phyloP scores from a whole-genome alignment of 2,329 filamentous ascomycete species.

The Coniochaeta sp. region DNA sequence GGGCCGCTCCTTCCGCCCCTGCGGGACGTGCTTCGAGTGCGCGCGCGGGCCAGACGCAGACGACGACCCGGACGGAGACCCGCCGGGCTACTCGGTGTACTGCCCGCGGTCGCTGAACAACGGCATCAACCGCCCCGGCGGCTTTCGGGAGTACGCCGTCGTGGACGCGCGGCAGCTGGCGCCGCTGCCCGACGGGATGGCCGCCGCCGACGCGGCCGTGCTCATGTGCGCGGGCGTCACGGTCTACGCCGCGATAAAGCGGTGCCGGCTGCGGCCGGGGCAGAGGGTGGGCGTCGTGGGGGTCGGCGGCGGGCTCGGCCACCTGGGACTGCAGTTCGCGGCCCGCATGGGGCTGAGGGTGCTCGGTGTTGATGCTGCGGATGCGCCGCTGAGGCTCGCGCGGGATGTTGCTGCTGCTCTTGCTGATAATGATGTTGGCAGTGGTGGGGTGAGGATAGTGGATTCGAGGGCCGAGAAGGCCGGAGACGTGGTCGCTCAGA shows the following conservation, averaged over 20 bases:
- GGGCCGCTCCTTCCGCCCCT: constrained; percentile 31
- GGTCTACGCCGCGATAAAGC: constrained; percentile 30
- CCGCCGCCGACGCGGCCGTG: constrained; percentile 27
- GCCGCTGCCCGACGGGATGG: constrained; percentile 21
- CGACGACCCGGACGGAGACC: constrained; percentile 22
- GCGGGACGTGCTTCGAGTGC: constrained; percentile 33
- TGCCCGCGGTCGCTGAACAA: constrained; percentile 20
- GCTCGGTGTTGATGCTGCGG: constrained; percentile 28
- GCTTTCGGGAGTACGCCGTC: constrained; percentile 33
- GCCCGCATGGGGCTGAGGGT: constrained; percentile 22
- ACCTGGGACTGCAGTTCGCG: constrained; percentile 20
- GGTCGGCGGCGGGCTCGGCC: constrained; percentile 22
- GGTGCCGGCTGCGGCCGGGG: constrained; percentile 20
- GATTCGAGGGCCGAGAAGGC: constrained; percentile 25
- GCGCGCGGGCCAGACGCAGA: constrained; percentile 6
- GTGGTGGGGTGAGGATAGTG: constrained; percentile 22
- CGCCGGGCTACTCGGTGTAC: constrained; percentile 29
- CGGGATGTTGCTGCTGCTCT: constrained; percentile 11
- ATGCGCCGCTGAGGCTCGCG: constrained; percentile 24
- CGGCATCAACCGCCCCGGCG: constrained; percentile 21
- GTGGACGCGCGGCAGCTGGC: constrained; percentile 30
- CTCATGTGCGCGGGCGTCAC: constrained; percentile 36
- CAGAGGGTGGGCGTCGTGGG: constrained; percentile 31
- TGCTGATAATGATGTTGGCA: too few species aligned
- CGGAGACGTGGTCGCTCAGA: constrained; percentile 10